Percentiles rank a stretch among this genome's conserved stretches.
Conservation (phyloP, 768 basidiomycete species). For the Hemileccinum impolitum region DNA sequence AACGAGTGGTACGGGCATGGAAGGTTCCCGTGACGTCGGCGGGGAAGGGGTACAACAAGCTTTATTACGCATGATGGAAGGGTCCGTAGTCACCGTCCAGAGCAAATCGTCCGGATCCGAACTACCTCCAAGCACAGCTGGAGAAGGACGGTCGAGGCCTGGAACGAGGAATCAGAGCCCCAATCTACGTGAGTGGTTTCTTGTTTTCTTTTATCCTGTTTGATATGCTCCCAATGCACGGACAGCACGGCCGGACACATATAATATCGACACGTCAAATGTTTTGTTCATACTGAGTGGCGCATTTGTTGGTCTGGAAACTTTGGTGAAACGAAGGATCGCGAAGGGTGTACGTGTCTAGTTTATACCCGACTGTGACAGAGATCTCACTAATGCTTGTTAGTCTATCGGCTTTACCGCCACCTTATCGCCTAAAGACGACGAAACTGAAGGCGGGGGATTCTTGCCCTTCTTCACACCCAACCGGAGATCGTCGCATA, state of each 20-base stretch:
- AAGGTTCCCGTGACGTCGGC: conserved; percentile 82
- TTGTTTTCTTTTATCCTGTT: neutral
- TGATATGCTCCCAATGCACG: neutral
- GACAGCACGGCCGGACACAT: conserved; percentile 61
- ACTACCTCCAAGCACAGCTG: conserved; percentile 39
- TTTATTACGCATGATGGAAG: conserved; percentile 91
- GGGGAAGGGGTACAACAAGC: conserved; percentile 97
- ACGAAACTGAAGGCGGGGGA: conserved; percentile 35
- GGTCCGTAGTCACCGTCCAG: conserved; percentile 78
- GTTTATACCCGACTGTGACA: neutral
- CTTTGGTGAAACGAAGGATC: conserved; percentile 71
- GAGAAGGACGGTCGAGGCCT: conserved; percentile 46
- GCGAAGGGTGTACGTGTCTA: conserved; percentile 71
- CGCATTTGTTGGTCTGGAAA: conserved; percentile 91
- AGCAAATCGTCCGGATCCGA: conserved; percentile 58
- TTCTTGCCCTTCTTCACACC: conserved; percentile 75
- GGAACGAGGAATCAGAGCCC: conserved; percentile 48
- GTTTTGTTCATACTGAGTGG: conserved; percentile 94
- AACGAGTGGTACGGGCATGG: conserved; percentile 47
- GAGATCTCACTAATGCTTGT: neutral
- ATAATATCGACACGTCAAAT: conserved; percentile 83
- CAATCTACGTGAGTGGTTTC: conserved; percentile 17
- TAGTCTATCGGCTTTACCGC: conserved; percentile 90
- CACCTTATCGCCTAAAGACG: conserved; percentile 39
- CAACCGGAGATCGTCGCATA: conserved; percentile 53